phyloP scores from a whole-genome alignment of 495 filamentous ascomycete genomes.

The Hyaloscypha bicolor region DNA sequence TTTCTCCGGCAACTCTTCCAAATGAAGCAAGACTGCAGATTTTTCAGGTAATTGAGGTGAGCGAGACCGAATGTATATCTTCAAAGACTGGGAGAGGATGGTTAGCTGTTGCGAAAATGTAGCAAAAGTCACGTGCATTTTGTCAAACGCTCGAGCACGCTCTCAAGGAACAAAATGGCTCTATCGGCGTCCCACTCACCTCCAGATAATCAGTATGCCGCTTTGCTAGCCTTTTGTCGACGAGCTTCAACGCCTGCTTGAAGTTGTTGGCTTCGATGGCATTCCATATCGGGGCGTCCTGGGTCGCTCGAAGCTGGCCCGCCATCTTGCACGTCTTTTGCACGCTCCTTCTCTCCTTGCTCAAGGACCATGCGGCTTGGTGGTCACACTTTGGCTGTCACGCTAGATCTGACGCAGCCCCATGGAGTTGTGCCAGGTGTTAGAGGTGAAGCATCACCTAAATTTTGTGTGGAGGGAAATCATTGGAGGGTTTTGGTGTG shows the following conservation, averaged over 20 bases:
- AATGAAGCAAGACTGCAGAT: constrained; percentile 45
- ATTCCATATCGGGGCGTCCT: constrained; percentile 58
- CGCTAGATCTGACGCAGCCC: background rate
- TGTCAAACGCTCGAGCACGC: too few relatives aligned
- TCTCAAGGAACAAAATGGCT: too few relatives aligned
- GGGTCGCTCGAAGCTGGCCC: constrained; percentile 37
- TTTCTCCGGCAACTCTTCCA: constrained; percentile 37
- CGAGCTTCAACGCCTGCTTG: constrained; percentile 60
- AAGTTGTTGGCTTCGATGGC: constrained; percentile 59
- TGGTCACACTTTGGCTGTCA: background rate
- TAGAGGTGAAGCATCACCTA: background rate
- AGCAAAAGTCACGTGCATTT: constrained; percentile 19
- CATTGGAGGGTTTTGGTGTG: background rate
- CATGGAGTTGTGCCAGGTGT: background rate
- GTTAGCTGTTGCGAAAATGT: background rate
- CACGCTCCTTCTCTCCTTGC: background rate
- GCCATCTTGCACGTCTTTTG: background rate
- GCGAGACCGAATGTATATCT: constrained; percentile 26
- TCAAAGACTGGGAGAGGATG: constrained; percentile 26
- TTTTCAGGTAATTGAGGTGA: constrained; percentile 40
- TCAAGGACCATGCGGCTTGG: background rate
- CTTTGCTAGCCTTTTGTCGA: constrained; percentile 58
- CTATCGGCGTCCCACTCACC: constrained; percentile 19
- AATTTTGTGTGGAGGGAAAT: background rate
- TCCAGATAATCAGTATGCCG: constrained; percentile 50